A percentile compares a stretch with the other conserved stretches of the same genome.
Conservation (phyloP, 2,329 filamentous ascomycete genomes). For the Tolypocladium paradoxum region DNA sequence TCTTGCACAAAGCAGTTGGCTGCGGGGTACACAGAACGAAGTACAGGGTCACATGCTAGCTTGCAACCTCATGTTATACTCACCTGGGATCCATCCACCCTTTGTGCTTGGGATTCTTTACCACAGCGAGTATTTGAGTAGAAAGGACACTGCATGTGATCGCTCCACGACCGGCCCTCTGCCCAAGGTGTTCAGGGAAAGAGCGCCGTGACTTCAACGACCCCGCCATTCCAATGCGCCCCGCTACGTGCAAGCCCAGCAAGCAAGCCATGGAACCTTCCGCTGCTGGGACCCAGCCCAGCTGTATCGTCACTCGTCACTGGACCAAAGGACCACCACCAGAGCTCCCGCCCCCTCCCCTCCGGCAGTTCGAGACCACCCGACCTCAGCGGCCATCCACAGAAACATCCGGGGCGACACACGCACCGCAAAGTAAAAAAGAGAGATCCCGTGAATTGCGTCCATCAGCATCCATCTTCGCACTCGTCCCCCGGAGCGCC, state of each 20-base stretch:
- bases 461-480: neutral
- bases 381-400: neutral
- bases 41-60: no score
- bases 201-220: neutral
- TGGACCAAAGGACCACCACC: neutral
- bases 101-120: no score
- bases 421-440: neutral
- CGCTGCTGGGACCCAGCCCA: neutral
- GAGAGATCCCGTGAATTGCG: neutral
- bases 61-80: no score
- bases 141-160: no score
- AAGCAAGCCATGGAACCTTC: neutral
- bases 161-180: no score
- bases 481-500: neutral
- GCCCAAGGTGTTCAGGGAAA: no score
- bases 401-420: neutral
- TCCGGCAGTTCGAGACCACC: neutral
- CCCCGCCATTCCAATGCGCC: slow-evolving; percentile 1
- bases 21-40: no score
- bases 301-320: neutral
- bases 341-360: neutral
- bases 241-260: slow-evolving; percentile 1
- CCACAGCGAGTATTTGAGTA: no score
- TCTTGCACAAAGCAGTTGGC: no score
- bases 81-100: no score